phyloP scores from a whole-genome alignment of 148 eudicot genomes.

The Fagopyrum esculentum region DNA sequence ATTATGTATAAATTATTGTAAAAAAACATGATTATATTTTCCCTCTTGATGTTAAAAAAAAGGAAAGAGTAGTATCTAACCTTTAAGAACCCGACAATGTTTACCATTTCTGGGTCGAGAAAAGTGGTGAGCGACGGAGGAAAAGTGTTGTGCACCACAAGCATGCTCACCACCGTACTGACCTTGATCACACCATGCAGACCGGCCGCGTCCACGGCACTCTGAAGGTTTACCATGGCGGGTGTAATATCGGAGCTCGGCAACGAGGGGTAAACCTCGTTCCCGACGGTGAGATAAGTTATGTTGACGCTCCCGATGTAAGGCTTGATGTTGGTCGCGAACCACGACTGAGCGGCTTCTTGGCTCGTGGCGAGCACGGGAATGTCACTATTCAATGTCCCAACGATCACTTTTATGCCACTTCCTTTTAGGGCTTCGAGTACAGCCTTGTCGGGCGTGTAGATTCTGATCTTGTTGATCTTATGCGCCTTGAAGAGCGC shows the following conservation, averaged over 20 bases:
- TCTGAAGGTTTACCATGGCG: constrained; percentile 45
- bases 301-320: constrained; percentile 23
- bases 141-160: constrained; percentile 25
- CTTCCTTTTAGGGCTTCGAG: constrained; percentile 48
- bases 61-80: too few species aligned
- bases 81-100: constrained; percentile 14
- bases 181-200: constrained; percentile 16
- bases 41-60: too few species aligned
- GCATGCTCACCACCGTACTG: constrained; percentile 35
- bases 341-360: constrained; percentile 31
- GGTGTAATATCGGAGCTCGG: constrained; percentile 24
- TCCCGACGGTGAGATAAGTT: constrained; percentile 43
- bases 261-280: constrained; percentile 40
- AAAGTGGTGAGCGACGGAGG: constrained; percentile 38
- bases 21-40: too few species aligned
- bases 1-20: too few species aligned
- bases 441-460: constrained; percentile 36
- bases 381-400: constrained; percentile 33
- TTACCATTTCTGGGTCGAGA: constrained; percentile 9
- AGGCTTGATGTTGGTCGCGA: constrained; percentile 29
- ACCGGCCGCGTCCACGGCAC: constrained; percentile 17
- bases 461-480: constrained; percentile 35
- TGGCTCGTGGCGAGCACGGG: constrained; percentile 24
- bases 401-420: constrained; percentile 32
- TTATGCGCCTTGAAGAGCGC: constrained; percentile 23